phyloP scores from a whole-genome alignment of 768 basidiomycete genomes.

The Panus rudis region DNA sequence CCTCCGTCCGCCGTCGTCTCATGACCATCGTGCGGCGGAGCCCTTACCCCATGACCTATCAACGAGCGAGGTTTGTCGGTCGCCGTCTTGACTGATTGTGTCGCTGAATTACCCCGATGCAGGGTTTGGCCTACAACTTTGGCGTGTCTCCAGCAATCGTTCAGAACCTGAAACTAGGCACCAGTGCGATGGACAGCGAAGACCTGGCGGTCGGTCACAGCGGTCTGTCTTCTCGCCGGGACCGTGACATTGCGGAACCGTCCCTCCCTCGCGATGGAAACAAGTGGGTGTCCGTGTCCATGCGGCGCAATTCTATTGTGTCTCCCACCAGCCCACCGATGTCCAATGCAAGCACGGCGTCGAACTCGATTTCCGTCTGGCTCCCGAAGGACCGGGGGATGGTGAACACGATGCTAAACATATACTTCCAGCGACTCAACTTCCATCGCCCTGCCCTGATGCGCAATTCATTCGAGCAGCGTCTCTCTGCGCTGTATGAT shows the following conservation, averaged over 20 bases:
- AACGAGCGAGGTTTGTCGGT: constrained; percentile 39
- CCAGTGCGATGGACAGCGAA: constrained; percentile 47
- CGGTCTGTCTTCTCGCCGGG: constrained; percentile 64
- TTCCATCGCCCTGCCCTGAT: constrained; percentile 72
- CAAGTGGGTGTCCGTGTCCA: constrained; percentile 52
- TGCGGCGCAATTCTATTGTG: constrained; percentile 37
- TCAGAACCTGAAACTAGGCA: constrained; percentile 49
- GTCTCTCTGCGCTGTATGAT: constrained; percentile 61
- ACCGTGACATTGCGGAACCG: constrained; percentile 48
- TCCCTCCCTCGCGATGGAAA: constrained; percentile 51
- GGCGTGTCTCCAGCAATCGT: constrained; percentile 71
- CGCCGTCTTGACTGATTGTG: not conserved
- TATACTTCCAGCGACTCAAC: constrained; percentile 75
- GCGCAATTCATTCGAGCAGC: constrained; percentile 59
- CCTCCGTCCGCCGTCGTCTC: constrained; percentile 24
- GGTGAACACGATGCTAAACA: constrained; percentile 53
- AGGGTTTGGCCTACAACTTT: constrained; percentile 72
- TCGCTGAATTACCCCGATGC: constrained; percentile 1
- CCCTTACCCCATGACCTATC: constrained; percentile 78
- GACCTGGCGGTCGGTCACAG: constrained; percentile 73
- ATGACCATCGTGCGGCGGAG: constrained; percentile 64
- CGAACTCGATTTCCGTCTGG: constrained; percentile 48
- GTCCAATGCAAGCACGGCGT: constrained; percentile 11
- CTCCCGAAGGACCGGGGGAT: constrained; percentile 72
- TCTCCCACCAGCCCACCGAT: constrained; percentile 16